phyloP scores from a whole-genome alignment of 1,139 yeast genomes.

The Yamadazyma buinensis region DNA sequence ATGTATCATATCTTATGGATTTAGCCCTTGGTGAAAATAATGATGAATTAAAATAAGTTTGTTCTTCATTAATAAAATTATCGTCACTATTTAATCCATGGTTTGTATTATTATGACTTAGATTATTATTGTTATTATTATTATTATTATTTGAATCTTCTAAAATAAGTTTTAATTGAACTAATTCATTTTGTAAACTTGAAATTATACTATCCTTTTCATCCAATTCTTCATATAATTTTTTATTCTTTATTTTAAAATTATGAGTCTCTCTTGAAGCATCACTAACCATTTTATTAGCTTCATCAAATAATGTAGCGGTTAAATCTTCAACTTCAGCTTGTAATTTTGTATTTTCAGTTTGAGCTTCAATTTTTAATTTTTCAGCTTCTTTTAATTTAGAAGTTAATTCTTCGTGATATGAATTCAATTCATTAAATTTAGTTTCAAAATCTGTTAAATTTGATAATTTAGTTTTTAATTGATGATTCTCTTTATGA shows the following conservation, averaged over 20 bases:
- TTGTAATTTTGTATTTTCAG: constrained; percentile 54
- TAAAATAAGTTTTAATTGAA: constrained; percentile 59
- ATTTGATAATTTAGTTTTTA: constrained; percentile 19
- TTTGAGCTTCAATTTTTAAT: constrained; percentile 49
- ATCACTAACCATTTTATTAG: constrained; percentile 72
- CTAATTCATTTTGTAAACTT: constrained; percentile 64
- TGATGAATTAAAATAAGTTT: constrained; percentile 9
- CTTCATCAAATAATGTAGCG: constrained; percentile 73
- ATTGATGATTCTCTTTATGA: constrained; percentile 27
- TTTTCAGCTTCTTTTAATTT: constrained; percentile 30
- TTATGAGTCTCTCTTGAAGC: constrained; percentile 61
- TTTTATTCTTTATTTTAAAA: constrained; percentile 50
- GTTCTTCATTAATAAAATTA: constrained; percentile 6
- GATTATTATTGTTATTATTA: constrained; percentile 1
- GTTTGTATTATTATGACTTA: constrained; percentile 9
- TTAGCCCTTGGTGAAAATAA: constrained; percentile 54
- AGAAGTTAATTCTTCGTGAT: constrained; percentile 28
- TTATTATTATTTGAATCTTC: constrained; percentile 8
- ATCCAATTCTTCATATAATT: constrained; percentile 59
- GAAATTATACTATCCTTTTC: constrained; percentile 72
- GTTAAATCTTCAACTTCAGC: constrained; percentile 76
- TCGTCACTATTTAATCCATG: too few relatives aligned
- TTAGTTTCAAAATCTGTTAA: constrained; percentile 19
- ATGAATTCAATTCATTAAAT: constrained; percentile 27
- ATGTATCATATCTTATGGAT: constrained; percentile 58